phyloP scores from a whole-genome alignment of 371 early-diverging fungal genomes.

The Rhizopus sp. region DNA sequence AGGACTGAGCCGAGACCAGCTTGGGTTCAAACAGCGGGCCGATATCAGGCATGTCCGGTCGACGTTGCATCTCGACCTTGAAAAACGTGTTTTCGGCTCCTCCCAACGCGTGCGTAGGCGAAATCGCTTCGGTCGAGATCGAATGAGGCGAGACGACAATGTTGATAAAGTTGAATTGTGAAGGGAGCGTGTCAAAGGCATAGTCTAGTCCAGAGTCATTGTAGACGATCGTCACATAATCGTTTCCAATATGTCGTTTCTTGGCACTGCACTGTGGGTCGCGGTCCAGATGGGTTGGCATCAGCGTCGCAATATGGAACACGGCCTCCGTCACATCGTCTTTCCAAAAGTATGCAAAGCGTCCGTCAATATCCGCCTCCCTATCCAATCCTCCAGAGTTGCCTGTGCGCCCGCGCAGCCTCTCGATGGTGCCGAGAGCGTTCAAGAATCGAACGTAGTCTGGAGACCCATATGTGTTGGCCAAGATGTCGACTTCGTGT shows the following conservation, averaged over 20 bases:
- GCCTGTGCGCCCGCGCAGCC: constrained; percentile 57
- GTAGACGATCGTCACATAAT: constrained; percentile 91
- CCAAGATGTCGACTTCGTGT: constrained; percentile 81
- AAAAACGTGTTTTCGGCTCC: constrained; percentile 56
- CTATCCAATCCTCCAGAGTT: constrained; percentile 91
- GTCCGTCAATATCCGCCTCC: constrained; percentile 83
- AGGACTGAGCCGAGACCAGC: constrained; percentile 74
- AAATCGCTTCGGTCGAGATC: constrained; percentile 42
- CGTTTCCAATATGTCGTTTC: constrained; percentile 96
- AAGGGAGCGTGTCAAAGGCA: constrained; percentile 86
- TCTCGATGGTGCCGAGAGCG: constrained; percentile 74
- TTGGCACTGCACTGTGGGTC: constrained; percentile 82
- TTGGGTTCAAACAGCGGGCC: constrained; percentile 82
- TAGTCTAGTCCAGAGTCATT: constrained; percentile 87
- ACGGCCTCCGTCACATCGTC: constrained; percentile 88
- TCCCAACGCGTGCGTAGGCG: constrained; percentile 29
- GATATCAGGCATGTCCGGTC: constrained; percentile 82
- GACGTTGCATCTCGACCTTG: constrained; percentile 69
- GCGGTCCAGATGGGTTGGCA: constrained; percentile 78
- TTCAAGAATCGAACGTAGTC: constrained; percentile 83
- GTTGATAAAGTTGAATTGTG: constrained; percentile 94
- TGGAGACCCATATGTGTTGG: constrained; percentile 83
- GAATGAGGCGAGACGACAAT: constrained; percentile 81
- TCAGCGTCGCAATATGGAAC: constrained; percentile 92
- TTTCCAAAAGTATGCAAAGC: constrained; percentile 79